A percentile compares a stretch with the other conserved stretches of the same genome.
These are phyloP conservation scores for Nigrospora sphaerica DNA, from an alignment of 2,329 filamentous ascomycete genomes.

Conservation along the genomic window DNA sequence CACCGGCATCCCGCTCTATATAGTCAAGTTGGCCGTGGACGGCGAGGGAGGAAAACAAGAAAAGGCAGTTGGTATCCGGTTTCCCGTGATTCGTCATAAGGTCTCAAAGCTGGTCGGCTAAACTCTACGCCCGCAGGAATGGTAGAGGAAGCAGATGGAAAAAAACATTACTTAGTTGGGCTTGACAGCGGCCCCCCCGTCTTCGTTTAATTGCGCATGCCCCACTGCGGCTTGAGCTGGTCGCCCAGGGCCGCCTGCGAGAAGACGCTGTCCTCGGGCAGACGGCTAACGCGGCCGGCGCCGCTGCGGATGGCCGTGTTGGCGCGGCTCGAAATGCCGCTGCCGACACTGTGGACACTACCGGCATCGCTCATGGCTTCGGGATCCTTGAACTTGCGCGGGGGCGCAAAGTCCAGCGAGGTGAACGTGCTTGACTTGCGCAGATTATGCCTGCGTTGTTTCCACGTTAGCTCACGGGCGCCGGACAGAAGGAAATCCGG, in stretches of 20 bases:
- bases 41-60: not conserved
- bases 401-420: slow-evolving; percentile 72
- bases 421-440: slow-evolving; percentile 76
- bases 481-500: not conserved
- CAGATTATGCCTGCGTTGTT: slow-evolving; percentile 51
- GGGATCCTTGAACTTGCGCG: slow-evolving; percentile 61
- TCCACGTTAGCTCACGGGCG: slow-evolving; percentile 11
- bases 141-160: not conserved
- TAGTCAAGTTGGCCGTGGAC: not conserved
- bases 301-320: slow-evolving; percentile 69
- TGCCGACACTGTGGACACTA: slow-evolving; percentile 65
- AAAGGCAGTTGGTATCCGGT: slow-evolving; percentile 1
- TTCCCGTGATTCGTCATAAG: not conserved
- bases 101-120: not conserved
- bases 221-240: slow-evolving; percentile 54
- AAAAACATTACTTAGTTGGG: not conserved
- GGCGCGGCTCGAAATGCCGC: slow-evolving; percentile 67
- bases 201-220: slow-evolving; percentile 36
- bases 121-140: not conserved
- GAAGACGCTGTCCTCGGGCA: slow-evolving; percentile 77
- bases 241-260: slow-evolving; percentile 61
- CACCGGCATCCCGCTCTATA: too few species aligned
- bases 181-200: not conserved
- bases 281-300: slow-evolving; percentile 77
- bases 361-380: slow-evolving; percentile 59